Evolutionary conservation across 192 early-diverging fungal genomes (phyloP), one percentile per base, ranked within the genome.

Genomic region (Gigaspora rosea): DNA sequence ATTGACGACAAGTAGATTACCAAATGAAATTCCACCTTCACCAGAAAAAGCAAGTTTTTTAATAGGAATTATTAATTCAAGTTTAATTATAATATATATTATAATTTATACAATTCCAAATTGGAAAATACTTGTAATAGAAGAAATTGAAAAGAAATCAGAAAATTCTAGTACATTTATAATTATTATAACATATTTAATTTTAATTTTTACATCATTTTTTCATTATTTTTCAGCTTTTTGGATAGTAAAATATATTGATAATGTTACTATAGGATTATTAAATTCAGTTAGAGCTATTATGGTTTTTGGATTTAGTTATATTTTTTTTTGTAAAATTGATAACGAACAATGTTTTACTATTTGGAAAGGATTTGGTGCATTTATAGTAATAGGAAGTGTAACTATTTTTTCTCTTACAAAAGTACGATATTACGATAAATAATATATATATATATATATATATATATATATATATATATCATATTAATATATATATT

Each of bases 331-430:
- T 80, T 90, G 88, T 78, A 50, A 77, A 16, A 77, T 82, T 32
- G 87, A 88, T 49, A 51, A 71, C 16, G 84, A 85, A 8, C 88
- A 90, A 78, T 90, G 88, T 65, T 90, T 90, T 56, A 90, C 85
- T 70, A 64, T 81, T 47, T 88, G 85, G 78, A 90, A 88, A 73
- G 87, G 87, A 20, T 48, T 82, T 22, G 85, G 87, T 0, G 85
- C 84, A 2, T 33, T 86, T 20, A 65, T 85, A 22, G 88, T 90
- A 27, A 80, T 90, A 76, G 82, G 84, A 41, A 88, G 83, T 76
- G 88, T 90, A 6, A 80, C 86, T 12, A 16, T 87, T 16, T 90
- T 87, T 64, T 87, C 85, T 47, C 13, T 66, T 9, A 66, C 35
- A n/a, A 66, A 66, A 47, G 8, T 41, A n/a, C 9, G 13, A 13